Evolutionary conservation across 352 stramenopile species (phyloP).

Genomic region (Globisporangium takayamanum): DNA sequence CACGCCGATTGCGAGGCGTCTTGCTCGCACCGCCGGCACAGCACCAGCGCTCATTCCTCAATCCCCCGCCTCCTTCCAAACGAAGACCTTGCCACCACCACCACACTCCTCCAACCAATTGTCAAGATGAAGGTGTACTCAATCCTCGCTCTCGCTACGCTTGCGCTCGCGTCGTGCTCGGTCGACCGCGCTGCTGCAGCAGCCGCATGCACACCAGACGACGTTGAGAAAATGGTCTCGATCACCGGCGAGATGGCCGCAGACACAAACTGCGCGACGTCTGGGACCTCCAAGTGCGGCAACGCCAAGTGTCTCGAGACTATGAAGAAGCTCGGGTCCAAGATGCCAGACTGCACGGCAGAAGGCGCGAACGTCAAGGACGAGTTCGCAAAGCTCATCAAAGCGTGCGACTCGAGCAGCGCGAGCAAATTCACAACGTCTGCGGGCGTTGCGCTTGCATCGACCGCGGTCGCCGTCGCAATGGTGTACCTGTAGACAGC

Average conservation of each 20-base stretch:
- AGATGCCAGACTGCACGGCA: not conserved
- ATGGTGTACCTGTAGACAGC: not conserved
- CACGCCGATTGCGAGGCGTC: too few species aligned
- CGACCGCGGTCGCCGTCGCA: not conserved
- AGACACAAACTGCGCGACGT: not conserved
- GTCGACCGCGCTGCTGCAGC: not conserved
- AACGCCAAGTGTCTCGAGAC: conserved; percentile 1
- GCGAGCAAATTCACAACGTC: not conserved
- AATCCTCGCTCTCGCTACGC: not conserved
- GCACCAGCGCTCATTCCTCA: too few species aligned
- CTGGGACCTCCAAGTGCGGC: not conserved
- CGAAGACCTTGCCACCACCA: too few species aligned
- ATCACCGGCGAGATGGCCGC: not conserved
- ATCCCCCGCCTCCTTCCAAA: too few species aligned
- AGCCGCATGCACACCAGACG: not conserved
- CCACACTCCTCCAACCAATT: not conserved
- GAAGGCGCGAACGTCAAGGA: not conserved
- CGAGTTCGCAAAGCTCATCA: not conserved
- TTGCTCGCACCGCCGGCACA: too few species aligned
- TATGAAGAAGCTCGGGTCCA: not conserved
- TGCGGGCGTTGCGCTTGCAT: not conserved
- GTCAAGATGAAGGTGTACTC: conserved; percentile 1
- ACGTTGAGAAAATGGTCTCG: not conserved
- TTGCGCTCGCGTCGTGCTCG: not conserved
- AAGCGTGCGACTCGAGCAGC: not conserved